phyloP scores from a whole-genome alignment of 2,329 filamentous ascomycete genomes.

The Pyrenophora tritici-repentis region DNA sequence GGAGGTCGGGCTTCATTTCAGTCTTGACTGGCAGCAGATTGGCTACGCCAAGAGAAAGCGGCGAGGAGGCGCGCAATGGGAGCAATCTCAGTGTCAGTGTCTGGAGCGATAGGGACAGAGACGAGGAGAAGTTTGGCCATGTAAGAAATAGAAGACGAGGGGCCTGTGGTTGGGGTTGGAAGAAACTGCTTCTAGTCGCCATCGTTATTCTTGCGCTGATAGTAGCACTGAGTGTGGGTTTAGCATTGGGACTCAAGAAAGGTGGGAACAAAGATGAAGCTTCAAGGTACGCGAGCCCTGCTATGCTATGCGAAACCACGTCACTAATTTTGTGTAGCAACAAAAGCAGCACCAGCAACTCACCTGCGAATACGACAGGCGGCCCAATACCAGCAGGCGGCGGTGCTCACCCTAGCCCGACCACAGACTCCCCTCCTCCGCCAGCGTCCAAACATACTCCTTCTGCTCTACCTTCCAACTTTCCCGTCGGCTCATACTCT shows the following conservation, averaged over 20 bases:
- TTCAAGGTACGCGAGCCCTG: constrained; percentile 21
- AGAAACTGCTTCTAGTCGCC: constrained; percentile 44
- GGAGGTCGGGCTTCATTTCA: constrained; percentile 24
- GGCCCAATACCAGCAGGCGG: background rate
- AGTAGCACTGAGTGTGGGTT: constrained; percentile 47
- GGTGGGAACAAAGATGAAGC: constrained; percentile 2
- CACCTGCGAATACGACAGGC: background rate
- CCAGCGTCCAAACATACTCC: constrained; percentile 23
- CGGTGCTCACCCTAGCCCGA: background rate
- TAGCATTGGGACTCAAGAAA: constrained; percentile 51
- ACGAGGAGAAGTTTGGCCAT: constrained; percentile 39
- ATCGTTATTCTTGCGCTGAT: constrained; percentile 40
- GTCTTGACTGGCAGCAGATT: constrained; percentile 29
- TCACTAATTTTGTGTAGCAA: constrained; percentile 7
- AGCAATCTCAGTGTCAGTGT: constrained; percentile 44
- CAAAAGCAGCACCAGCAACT: background rate
- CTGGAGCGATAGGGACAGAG: constrained; percentile 44
- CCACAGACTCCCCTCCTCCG: constrained; percentile 12
- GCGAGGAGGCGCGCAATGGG: constrained; percentile 32
- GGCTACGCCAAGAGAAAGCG: constrained; percentile 38
- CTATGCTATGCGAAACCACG: background rate
- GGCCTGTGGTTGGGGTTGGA: constrained; percentile 46
- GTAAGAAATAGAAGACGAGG: constrained; percentile 30
- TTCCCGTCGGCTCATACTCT: constrained; percentile 67
- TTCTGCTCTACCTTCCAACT: constrained; percentile 44